Evolutionary conservation across 805 yeast genomes (phyloP).

Genomic region (Cyberlindnera maclurae): DNA sequence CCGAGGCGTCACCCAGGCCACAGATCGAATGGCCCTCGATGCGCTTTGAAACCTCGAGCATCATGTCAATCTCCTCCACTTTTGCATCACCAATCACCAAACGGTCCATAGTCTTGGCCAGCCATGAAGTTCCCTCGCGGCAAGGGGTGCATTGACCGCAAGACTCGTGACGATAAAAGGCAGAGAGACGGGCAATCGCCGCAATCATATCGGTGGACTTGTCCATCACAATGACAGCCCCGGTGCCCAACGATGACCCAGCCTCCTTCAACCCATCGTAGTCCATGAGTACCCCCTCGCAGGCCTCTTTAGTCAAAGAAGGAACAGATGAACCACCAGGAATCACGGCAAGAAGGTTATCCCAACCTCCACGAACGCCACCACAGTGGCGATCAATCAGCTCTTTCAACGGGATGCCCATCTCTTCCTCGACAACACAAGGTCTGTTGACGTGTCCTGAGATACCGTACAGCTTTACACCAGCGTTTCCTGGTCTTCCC

Average conservation of each 20-base stretch:
- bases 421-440: slow-evolving; percentile 89
- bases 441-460: slow-evolving; percentile 91
- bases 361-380: slow-evolving; percentile 91
- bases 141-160: slow-evolving; percentile 96
- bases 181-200: slow-evolving; percentile 78
- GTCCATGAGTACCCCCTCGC: slow-evolving; percentile 76
- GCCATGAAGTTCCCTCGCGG: slow-evolving; percentile 89
- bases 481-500: slow-evolving; percentile 80
- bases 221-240: slow-evolving; percentile 89
- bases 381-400: slow-evolving; percentile 86
- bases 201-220: slow-evolving; percentile 78
- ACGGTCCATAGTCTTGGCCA: slow-evolving; percentile 78
- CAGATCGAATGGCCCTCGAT: slow-evolving; percentile 90
- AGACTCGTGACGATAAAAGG: slow-evolving; percentile 86
- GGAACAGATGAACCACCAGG: slow-evolving; percentile 93
- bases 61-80: slow-evolving; percentile 76
- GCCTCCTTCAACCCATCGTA: slow-evolving; percentile 79
- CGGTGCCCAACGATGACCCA: slow-evolving; percentile 87
- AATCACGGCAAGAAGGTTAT: slow-evolving; percentile 76
- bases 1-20: slow-evolving; percentile 89
- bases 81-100: slow-evolving; percentile 73
- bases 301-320: slow-evolving; percentile 57
- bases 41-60: slow-evolving; percentile 76
- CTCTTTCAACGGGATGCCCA: slow-evolving; percentile 82
- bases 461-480: slow-evolving; percentile 78